Evolutionary conservation across 108 stramenopile genomes (phyloP).

Genomic region (Bacterosira constricta): DNA sequence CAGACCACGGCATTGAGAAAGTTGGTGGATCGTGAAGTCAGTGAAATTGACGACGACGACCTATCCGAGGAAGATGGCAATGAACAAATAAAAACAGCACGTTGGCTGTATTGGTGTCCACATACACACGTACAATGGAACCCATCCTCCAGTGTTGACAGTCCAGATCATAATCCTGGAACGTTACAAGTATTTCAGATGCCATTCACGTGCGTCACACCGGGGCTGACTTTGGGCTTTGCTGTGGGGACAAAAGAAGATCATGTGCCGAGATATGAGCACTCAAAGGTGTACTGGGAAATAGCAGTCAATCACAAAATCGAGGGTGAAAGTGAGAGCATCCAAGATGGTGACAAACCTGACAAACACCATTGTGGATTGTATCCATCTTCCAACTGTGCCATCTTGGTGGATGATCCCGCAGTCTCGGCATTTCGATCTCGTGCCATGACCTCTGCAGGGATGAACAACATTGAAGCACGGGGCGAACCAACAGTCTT

Average conservation of each 20-base stretch:
- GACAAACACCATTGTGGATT: conserved; percentile 48
- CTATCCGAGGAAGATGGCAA: not conserved
- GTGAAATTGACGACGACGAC: conserved; percentile 23
- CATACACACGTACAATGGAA: conserved; percentile 77
- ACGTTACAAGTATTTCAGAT: conserved; percentile 35
- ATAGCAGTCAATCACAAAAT: conserved; percentile 5
- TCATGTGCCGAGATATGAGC: conserved; percentile 61
- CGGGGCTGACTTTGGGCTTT: conserved; percentile 80
- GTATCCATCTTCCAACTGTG: conserved; percentile 25
- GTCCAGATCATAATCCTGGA: conserved; percentile 32
- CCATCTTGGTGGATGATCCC: conserved; percentile 51
- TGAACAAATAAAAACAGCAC: conserved; percentile 21
- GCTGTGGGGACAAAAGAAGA: conserved; percentile 55
- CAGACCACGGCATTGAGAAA: conserved; percentile 57
- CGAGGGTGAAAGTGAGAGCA: conserved; percentile 2
- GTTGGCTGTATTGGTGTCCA: conserved; percentile 85
- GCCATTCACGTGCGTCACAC: conserved; percentile 69
- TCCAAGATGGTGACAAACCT: not conserved
- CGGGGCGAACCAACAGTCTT: conserved; percentile 19
- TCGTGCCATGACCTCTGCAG: conserved; percentile 78
- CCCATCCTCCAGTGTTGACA: conserved; percentile 34
- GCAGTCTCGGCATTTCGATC: conserved; percentile 72
- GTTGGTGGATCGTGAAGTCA: conserved; percentile 37
- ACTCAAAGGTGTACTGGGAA: conserved; percentile 49
- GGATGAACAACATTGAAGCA: conserved; percentile 66